Evolutionary conservation across 441 rosid genomes (phyloP).

Genomic region (Macaranga tanarius): DNA sequence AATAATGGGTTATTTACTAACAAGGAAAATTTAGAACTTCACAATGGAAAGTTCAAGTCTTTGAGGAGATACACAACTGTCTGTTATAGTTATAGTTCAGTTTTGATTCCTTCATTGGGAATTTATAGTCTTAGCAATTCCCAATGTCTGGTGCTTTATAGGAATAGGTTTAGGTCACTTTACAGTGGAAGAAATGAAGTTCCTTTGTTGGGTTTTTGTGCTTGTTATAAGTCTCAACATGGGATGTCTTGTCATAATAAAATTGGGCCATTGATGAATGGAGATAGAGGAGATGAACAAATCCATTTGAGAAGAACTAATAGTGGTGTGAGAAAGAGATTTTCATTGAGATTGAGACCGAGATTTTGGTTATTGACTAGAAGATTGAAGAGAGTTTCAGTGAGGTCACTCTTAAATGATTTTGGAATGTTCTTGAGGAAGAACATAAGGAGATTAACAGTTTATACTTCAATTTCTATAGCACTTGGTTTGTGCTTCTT

Average conservation of each 20-base stretch:
- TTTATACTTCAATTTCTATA: constrained; percentile 48
- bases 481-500: constrained; percentile 62
- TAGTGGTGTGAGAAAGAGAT: constrained; percentile 43
- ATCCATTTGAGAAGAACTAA: constrained; percentile 33
- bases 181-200: constrained; percentile 29
- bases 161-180: constrained; percentile 37
- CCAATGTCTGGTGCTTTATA: constrained; percentile 32
- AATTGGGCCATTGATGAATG: constrained; percentile 37
- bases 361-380: constrained; percentile 56
- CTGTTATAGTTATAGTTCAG: constrained; percentile 29
- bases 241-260: constrained; percentile 42
- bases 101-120: constrained; percentile 29
- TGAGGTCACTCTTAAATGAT: constrained; percentile 51
- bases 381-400: constrained; percentile 52
- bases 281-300: constrained; percentile 37
- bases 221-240: constrained; percentile 33
- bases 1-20: constrained; percentile 43
- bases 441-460: constrained; percentile 52
- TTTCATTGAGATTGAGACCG: constrained; percentile 66
- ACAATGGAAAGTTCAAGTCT: constrained; percentile 30
- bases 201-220: constrained; percentile 31
- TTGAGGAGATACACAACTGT: constrained; percentile 28
- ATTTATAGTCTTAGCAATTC: constrained; percentile 22
- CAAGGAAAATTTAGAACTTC: constrained; percentile 29
- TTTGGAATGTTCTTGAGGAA: constrained; percentile 50